Base-by-base conservation (phyloP, 352 stramenopile species). In the Sclerospora graminicola region DNA sequence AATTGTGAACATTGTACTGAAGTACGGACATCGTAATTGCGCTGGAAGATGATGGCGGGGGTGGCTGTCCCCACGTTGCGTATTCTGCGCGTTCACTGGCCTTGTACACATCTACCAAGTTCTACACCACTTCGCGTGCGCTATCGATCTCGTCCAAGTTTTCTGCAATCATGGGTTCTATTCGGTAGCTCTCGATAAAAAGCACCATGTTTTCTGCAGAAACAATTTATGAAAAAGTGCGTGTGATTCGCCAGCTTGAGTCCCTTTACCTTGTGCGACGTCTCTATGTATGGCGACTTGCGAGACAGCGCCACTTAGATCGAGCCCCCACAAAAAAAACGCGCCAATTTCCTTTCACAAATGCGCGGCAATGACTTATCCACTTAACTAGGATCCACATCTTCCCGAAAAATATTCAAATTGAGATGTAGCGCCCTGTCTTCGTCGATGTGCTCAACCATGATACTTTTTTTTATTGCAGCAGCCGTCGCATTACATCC, bases 381-480 rank as follows among this genome's bases (percentile, higher is more conserved):
- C 51, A 99, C 96, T 52, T 90, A 77, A 18, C 94, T 98, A 21
- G 97, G 96, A n/a, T n/a, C n/a, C n/a, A n/a, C n/a, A n/a, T n/a
- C n/a, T n/a, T 95, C 97, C 61, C 99, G 96, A 57, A 99, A 99
- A 58, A 99, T 99, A 66, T 99, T 99, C 36, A 99, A 40, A 99
- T 98, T 27, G 90, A 98, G 45, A 99, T 97, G 74, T 99, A 99
- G 63, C 95, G 98, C 5, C 95, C 95, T 15, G 90, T 96, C 53
- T 96, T 93, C 10, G 93, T 91, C 5, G 79, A 92, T 26, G 94
- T 96, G n/a, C 85, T 97, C 8, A n/a, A 99, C 96, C 97, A 99
- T 99, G 61, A 99, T 98, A 76, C 99, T 99, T 66, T 99, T 98
- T 4, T 94, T 87, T 68, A n/a, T n/a, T n/a, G n/a, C n/a, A n/a